A percentile compares a stretch with the other conserved stretches of the same genome.
Evolutionary conservation across 768 basidiomycete genomes (phyloP).

Genomic region (Wakefieldia striispora): DNA sequence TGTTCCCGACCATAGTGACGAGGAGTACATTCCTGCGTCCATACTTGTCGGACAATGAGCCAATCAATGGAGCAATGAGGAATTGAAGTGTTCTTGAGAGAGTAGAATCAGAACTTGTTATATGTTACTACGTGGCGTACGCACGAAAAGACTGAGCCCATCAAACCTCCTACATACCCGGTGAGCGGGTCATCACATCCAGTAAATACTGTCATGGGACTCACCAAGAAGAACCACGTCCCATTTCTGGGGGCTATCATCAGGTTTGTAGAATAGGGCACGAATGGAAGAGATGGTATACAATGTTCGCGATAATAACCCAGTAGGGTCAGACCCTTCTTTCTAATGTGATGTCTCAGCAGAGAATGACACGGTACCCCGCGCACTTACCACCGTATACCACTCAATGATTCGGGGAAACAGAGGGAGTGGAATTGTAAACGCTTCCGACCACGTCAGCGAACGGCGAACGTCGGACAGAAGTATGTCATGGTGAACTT

Average conservation of each 20-base stretch:
- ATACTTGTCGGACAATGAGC: slow-evolving; percentile 83
- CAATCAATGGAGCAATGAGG: slow-evolving; percentile 79
- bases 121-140: slow-evolving; percentile 38
- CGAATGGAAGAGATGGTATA: slow-evolving; percentile 64
- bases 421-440: slow-evolving; percentile 92
- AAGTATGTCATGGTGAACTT: slow-evolving; percentile 19
- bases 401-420: slow-evolving; percentile 98
- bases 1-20: slow-evolving; percentile 88
- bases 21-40: slow-evolving; percentile 85
- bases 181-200: slow-evolving; percentile 6
- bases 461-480: neutral
- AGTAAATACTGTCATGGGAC: slow-evolving; percentile 10
- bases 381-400: slow-evolving; percentile 65
- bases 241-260: slow-evolving; percentile 73
- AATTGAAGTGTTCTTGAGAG: slow-evolving; percentile 73
- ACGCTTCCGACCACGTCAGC: slow-evolving; percentile 50
- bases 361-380: neutral
- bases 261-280: slow-evolving; percentile 58
- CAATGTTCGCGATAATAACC: slow-evolving; percentile 74
- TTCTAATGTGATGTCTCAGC: slow-evolving; percentile 42
- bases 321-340: slow-evolving; percentile 66
- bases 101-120: slow-evolving; percentile 30
- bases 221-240: slow-evolving; percentile 90
- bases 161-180: slow-evolving; percentile 61
- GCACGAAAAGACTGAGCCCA: slow-evolving; percentile 93